Evolutionary conservation across 2,329 filamentous ascomycete genomes (phyloP).

Genomic region (Lecanicillium sp.): DNA sequence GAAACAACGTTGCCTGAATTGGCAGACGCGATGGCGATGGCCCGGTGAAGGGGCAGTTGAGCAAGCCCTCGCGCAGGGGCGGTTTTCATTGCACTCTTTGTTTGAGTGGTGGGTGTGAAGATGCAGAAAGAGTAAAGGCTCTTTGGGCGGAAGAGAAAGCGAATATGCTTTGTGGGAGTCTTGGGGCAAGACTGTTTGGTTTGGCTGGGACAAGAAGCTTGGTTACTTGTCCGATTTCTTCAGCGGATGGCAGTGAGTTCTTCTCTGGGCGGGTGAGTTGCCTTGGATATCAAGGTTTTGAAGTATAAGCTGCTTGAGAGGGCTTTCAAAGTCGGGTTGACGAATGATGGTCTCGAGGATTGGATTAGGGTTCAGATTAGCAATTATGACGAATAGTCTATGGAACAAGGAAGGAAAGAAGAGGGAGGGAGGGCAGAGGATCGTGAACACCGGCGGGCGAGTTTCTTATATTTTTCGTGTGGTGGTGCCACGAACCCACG

Average conservation of each 20-base stretch:
- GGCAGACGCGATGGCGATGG: slow-evolving; percentile 6
- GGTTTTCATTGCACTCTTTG: slow-evolving; percentile 16
- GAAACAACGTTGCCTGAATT: slow-evolving; percentile 6
- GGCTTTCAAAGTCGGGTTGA: too few relatives aligned
- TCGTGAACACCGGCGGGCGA: background rate
- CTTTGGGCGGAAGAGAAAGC: background rate
- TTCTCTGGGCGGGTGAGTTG: too few relatives aligned
- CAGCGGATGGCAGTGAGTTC: too few relatives aligned
- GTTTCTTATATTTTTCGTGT: slow-evolving; percentile 8
- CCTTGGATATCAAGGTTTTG: too few relatives aligned
- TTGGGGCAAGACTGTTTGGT: too few relatives aligned
- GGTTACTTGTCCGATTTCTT: too few relatives aligned
- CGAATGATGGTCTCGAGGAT: too few relatives aligned
- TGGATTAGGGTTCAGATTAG: too few relatives aligned
- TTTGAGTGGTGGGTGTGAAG: slow-evolving; percentile 6
- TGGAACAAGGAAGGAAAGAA: background rate
- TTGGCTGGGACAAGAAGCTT: too few relatives aligned
- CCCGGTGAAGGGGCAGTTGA: slow-evolving; percentile 12
- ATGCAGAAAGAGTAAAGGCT: background rate
- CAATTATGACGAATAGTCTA: too few relatives aligned
- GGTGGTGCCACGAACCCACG: slow-evolving; percentile 7
- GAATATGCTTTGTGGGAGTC: background rate
- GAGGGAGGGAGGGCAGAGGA: background rate
- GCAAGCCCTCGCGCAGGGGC: slow-evolving; percentile 15
- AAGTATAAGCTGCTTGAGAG: too few relatives aligned